Conservation (phyloP, 805 yeast species). For the Zygosaccharomyces siamensis region DNA sequence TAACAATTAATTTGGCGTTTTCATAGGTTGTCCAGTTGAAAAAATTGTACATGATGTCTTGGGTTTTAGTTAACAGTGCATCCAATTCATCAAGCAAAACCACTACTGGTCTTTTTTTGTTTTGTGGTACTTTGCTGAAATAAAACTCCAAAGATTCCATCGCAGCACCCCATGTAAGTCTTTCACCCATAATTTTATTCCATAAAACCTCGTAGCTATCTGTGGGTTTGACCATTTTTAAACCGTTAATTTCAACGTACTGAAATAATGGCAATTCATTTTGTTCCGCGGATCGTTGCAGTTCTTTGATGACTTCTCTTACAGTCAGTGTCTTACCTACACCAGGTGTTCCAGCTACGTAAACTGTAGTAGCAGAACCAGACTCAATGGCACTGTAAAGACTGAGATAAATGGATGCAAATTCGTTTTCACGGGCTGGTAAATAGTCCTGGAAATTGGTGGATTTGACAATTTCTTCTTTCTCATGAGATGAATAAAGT, state of each 20-base stretch:
- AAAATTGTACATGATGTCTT: conserved; percentile 87
- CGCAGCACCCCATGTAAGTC: conserved; percentile 59
- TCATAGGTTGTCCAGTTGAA: conserved; percentile 94
- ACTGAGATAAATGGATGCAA: conserved; percentile 59
- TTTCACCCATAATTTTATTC: conserved; percentile 62
- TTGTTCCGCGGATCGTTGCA: conserved; percentile 42
- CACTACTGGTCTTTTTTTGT: conserved; percentile 46
- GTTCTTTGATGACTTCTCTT: conserved; percentile 72
- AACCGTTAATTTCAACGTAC: conserved; percentile 84
- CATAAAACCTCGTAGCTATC: conserved; percentile 79
- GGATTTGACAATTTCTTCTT: conserved; percentile 36
- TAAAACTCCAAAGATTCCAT: conserved; percentile 64
- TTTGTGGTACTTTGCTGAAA: conserved; percentile 43
- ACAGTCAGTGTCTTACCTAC: conserved; percentile 96
- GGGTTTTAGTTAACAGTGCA: conserved; percentile 74
- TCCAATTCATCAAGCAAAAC: conserved; percentile 90
- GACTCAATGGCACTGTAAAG: conserved; percentile 67
- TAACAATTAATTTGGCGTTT: conserved; percentile 72
- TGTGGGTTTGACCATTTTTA: conserved; percentile 74
- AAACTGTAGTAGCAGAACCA: conserved; percentile 75
- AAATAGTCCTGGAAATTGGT: conserved; percentile 44
- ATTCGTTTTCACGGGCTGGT: conserved; percentile 87
- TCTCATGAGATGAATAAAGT: conserved; percentile 42
- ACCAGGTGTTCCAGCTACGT: conserved; percentile 96
- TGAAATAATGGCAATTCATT: conserved; percentile 49